These are phyloP conservation scores for Paramecium tetraurelia DNA, from an alignment of 73 alveolate species.

Conservation along the genomic window DNA sequence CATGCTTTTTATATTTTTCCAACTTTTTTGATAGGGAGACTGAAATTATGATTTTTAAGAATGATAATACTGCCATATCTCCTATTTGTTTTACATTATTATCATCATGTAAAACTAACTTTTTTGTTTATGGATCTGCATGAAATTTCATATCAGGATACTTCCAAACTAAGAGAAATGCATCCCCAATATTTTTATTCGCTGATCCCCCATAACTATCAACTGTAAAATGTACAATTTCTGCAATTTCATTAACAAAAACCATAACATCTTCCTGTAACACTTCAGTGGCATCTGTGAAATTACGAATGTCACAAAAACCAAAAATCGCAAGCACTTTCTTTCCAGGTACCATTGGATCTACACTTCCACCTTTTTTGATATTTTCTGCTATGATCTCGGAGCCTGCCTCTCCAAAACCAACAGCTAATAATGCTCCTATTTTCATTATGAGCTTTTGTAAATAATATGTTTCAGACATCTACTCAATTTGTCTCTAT, in stretches of 20 bases:
- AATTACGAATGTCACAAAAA: conserved; percentile 95
- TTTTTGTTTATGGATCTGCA: conserved; percentile 64
- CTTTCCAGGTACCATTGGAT: conserved; percentile 96
- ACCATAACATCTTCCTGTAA: conserved; percentile 94
- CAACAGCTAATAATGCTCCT: conserved; percentile 96
- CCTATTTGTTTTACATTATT: conserved; percentile 25
- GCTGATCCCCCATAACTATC: conserved; percentile 92
- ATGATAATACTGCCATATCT: conserved; percentile 74
- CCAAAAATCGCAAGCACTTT: conserved; percentile 96
- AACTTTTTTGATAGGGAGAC: conserved; percentile 70
- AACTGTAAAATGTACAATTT: conserved; percentile 89
- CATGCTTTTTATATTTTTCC: conserved; percentile 75
- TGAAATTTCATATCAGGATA: conserved; percentile 77
- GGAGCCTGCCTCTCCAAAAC: conserved; percentile 99
- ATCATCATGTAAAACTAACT: conserved; percentile 61
- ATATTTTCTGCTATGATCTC: conserved; percentile 94
- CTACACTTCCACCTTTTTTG: conserved; percentile 88
- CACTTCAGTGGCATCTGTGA: conserved; percentile 96
- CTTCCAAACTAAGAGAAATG: conserved; percentile 96
- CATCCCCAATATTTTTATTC: conserved; percentile 97
- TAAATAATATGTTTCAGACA: conserved; percentile 85
- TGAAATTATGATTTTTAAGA: conserved; percentile 74
- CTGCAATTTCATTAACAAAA: conserved; percentile 97
- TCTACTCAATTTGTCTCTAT: conserved; percentile 43
- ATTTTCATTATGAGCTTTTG: conserved; percentile 91